phyloP scores from a whole-genome alignment of 305 asterid species.

The Plantago rigida region DNA sequence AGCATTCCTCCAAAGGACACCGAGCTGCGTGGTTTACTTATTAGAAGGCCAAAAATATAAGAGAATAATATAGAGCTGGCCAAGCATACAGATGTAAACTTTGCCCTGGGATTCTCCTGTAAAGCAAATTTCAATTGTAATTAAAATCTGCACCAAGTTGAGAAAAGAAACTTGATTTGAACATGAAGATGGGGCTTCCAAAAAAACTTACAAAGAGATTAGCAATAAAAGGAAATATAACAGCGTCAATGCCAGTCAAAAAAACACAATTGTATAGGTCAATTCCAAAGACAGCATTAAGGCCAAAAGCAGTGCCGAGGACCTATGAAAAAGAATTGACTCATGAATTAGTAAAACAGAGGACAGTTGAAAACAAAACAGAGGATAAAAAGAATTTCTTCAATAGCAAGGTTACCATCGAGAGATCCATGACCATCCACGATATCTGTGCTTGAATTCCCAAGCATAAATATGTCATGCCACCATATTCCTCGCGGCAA shows the following conservation, averaged over 20 bases:
- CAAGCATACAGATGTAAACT: slow-evolving; percentile 47
- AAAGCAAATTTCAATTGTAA: slow-evolving; percentile 13
- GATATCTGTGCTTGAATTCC: slow-evolving; percentile 88
- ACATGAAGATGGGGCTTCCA: slow-evolving; percentile 1
- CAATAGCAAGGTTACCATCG: slow-evolving; percentile 53
- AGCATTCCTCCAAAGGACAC: slow-evolving; percentile 49
- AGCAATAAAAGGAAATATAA: slow-evolving; percentile 60
- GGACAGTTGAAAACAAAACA: slow-evolving; percentile 10
- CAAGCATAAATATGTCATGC: slow-evolving; percentile 52
- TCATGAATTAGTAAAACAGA: slow-evolving; percentile 21
- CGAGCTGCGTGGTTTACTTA: slow-evolving; percentile 56
- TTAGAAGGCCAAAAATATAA: slow-evolving; percentile 58
- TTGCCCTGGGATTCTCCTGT: slow-evolving; percentile 62
- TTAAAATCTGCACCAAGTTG: slow-evolving; percentile 19
- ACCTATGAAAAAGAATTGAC: slow-evolving; percentile 48
- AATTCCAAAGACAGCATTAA: slow-evolving; percentile 67
- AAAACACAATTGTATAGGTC: slow-evolving; percentile 66
- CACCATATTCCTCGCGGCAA: slow-evolving; percentile 85
- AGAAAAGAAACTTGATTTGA: slow-evolving; percentile 12
- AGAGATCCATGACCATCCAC: slow-evolving; percentile 68
- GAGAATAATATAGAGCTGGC: slow-evolving; percentile 46
- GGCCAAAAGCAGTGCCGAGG: slow-evolving; percentile 89
- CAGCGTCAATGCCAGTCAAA: slow-evolving; percentile 63
- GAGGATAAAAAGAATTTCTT: slow-evolving; percentile 7
- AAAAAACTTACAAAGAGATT: slow-evolving; percentile 49